phyloP scores from a whole-genome alignment of 192 early-diverging fungal genomes.

The Coemansia sp. region DNA sequence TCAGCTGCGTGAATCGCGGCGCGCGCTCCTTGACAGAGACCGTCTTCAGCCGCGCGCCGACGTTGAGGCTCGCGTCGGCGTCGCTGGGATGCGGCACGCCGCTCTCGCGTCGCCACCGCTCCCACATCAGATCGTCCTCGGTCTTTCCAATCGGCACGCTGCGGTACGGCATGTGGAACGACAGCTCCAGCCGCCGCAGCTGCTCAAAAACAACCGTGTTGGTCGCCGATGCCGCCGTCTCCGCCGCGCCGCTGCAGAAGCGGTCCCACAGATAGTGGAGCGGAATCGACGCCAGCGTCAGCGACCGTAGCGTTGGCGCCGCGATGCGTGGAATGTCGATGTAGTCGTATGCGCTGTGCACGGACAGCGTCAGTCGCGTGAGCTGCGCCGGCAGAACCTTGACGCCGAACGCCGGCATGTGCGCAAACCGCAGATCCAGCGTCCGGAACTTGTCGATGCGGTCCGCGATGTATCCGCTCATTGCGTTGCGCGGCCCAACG shows the following conservation, averaged over 20 bases:
- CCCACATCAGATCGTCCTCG: constrained; percentile 37
- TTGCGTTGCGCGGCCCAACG: constrained; percentile 27
- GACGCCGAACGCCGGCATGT: constrained; percentile 42
- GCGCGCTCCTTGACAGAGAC: constrained; percentile 34
- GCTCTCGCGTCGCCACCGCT: constrained; percentile 21
- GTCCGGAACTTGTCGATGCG: constrained; percentile 16
- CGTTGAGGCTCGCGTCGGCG: constrained; percentile 18
- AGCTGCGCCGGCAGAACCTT: constrained; percentile 40
- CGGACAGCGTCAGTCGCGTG: constrained; percentile 32
- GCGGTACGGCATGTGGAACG: constrained; percentile 41
- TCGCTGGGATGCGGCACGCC: not conserved
- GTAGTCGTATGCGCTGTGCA: constrained; percentile 29
- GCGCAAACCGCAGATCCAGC: constrained; percentile 24
- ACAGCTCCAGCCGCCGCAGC: constrained; percentile 22
- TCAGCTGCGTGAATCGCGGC: constrained; percentile 32
- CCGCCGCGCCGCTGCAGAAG: constrained; percentile 20
- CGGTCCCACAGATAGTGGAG: constrained; percentile 43
- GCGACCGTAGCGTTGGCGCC: constrained; percentile 22
- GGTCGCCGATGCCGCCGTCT: not conserved
- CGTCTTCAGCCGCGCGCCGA: constrained; percentile 27
- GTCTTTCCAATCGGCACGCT: constrained; percentile 33
- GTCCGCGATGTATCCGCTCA: constrained; percentile 27
- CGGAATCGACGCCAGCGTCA: constrained; percentile 32
- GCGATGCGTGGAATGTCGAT: constrained; percentile 40
- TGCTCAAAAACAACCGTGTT: constrained; percentile 20